Conservation (phyloP, 2,329 filamentous ascomycete species). For the Zasmidium angulare region DNA sequence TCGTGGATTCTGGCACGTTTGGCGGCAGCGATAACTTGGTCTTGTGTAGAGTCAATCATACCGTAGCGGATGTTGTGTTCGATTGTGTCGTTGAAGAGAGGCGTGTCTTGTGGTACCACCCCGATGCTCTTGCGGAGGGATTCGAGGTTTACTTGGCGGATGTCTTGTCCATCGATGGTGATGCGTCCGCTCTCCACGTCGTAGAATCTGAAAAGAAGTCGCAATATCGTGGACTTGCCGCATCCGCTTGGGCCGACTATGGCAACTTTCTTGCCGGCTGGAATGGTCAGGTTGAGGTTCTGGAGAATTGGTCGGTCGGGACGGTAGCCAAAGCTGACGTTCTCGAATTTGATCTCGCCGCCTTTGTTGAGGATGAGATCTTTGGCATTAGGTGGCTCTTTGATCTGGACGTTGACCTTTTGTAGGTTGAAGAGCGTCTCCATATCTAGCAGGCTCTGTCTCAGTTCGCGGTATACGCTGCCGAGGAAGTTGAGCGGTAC, state of each 20-base stretch:
- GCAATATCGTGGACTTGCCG: constrained; percentile 90
- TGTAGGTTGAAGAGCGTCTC: constrained; percentile 97
- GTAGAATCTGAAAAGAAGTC: constrained; percentile 91
- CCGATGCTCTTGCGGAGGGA: constrained; percentile 84
- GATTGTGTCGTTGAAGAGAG: constrained; percentile 94
- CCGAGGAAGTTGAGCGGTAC: constrained; percentile 96
- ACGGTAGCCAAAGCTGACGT: constrained; percentile 92
- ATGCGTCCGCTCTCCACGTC: constrained; percentile 84
- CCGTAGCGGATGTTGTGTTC: constrained; percentile 96
- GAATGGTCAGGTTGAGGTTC: constrained; percentile 83
- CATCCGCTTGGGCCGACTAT: constrained; percentile 94
- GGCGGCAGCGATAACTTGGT: constrained; percentile 74
- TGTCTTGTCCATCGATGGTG: constrained; percentile 88
- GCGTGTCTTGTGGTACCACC: constrained; percentile 95
- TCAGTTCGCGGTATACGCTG: constrained; percentile 93
- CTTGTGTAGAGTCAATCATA: constrained; percentile 70
- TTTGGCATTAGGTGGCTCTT: constrained; percentile 72
- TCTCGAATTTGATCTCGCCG: constrained; percentile 90
- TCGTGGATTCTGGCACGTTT: constrained; percentile 82
- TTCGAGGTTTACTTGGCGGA: constrained; percentile 77
- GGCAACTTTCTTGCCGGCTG: constrained; percentile 92
- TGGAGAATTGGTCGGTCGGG: constrained; percentile 82
- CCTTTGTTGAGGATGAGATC: constrained; percentile 70
- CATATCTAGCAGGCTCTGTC: constrained; percentile 96
- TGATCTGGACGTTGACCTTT: constrained; percentile 88